Evolutionary conservation across 2,329 filamentous ascomycete genomes (phyloP), one percentile per base, ranked within the genome.

Genomic region (Aspergillus fructus): DNA sequence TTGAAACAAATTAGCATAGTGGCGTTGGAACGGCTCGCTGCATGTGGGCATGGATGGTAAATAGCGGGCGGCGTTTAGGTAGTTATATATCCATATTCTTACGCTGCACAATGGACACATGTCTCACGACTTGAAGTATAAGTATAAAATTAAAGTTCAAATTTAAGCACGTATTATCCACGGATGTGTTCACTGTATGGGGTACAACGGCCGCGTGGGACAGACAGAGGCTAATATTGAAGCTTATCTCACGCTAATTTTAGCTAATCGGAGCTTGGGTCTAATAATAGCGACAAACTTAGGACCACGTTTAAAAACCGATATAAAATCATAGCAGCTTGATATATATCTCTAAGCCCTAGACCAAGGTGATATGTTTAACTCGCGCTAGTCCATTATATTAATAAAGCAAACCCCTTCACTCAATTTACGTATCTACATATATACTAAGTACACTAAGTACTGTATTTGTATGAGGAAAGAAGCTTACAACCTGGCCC

Each of bases 401-500:
- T 19, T 19, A 19, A 19, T 19, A 19, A 19, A 19, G 19, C 19
- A 19, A 19, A 19, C 19, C 19, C 19, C 19, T 19, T 30, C 27
- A 11, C 8, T 30, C 8, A 19, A 19, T 19, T 30, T 8, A 30
- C 27, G 9, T 30, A 42, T 19, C n/a, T 19, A 42, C n/a, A 40
- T 17, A 42, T 42, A 19, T 42, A 11, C 17, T 11, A 42, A 21
- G 19, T 19, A 19, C 19, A 19, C 19, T 19, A 19, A 19, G 19
- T 19, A 19, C 19, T 19, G 19, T 19, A 19, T 19, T 19, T 19
- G 19, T 19, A 19, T 19, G 19, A 19, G 19, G 19, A 19, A 23
- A 23, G 1, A 17, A 12, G 41, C 21, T 23, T 52, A 64, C 24
- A 63, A 33, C 41, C 51, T 68, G 59, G 74, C 67, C 49, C 58